Conservation (phyloP, 2,329 filamentous ascomycete species). For the Calonectria leucothoes region DNA sequence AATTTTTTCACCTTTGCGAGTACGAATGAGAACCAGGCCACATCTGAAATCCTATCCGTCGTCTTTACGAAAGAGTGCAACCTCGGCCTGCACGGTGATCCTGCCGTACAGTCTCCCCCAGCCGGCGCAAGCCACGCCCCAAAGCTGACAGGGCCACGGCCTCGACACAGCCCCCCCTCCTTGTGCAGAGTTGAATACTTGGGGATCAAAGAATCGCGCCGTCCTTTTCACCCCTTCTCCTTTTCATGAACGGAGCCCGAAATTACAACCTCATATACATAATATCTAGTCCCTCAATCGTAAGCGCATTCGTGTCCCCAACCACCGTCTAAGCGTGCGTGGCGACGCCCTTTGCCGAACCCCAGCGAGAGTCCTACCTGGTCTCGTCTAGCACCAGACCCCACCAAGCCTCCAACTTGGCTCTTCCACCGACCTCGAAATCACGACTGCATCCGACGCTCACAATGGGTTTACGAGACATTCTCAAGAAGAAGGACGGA, state of each 20-base stretch:
- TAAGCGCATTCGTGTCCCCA: neutral
- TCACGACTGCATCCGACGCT: neutral
- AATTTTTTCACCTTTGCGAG: neutral
- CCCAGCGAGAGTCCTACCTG: slow-evolving; percentile 1
- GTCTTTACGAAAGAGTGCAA: neutral
- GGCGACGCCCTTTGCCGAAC: neutral
- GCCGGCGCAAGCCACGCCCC: neutral
- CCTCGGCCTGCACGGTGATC: neutral
- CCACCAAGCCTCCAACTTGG: slow-evolving; percentile 3
- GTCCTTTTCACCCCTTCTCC: neutral
- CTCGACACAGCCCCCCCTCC: slow-evolving; percentile 42
- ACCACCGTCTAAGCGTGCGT: neutral
- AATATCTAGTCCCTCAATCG: neutral
- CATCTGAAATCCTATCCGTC: neutral
- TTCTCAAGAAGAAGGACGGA: slow-evolving; percentile 66
- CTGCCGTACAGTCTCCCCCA: neutral
- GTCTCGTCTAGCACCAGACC: slow-evolving; percentile 3
- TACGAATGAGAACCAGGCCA: neutral
- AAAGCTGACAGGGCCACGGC: slow-evolving; percentile 29
- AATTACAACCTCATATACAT: neutral
- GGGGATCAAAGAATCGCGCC: neutral
- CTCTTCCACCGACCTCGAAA: slow-evolving; percentile 1
- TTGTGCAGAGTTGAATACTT: slow-evolving; percentile 26
- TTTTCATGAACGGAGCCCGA: neutral
- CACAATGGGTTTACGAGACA: slow-evolving; percentile 63